Base-by-base conservation (phyloP, 2,329 filamentous ascomycete species). In the Karstenula rhodostoma region DNA sequence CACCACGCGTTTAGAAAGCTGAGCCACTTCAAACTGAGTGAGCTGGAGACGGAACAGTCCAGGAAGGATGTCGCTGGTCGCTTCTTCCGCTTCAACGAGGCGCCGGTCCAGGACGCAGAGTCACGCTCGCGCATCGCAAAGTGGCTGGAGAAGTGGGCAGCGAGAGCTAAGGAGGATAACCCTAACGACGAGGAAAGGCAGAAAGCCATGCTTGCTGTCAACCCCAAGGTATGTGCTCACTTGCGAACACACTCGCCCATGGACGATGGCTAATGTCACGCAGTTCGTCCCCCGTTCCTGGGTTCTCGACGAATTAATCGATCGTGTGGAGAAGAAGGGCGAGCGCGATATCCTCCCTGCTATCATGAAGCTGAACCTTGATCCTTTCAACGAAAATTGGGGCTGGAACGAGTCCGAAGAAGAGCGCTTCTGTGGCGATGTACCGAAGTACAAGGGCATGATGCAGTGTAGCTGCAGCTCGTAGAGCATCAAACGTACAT, bases 401-500 rank as follows among this genome's bases (percentile, higher is more conserved):
- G 82, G 84, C 7, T 78, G 82, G 58, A 82, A 95, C 65, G 81
- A 80, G 55, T 87, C 88, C 17, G 92, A 97, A 74, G 94, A 97
- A 77, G 84, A 89, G 68, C 84, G 94, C 64, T 96, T 92, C 83
- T 92, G 89, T 68, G 90, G 91, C 2, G 93, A 97, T 79, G 92
- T 96, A 57, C 94, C 94, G 0, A 88, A 86, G 74, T 84, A 84
- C 48, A 88, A 89, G 78, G 86, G 92, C 67, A 91, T 91, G 35
- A 88, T 97, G 86, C 94, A 97, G 82, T 98, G 95, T 77, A 96
- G 92, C 75, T 99, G 95, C 79, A 97, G 93, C 76, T 97, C 94
- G 5, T 74, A 71, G 61, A 35, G 10, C 9, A 2, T 9, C 19
- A 27, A 19, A 9, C 35, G 23, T 43, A 40, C 7, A 10, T 44